Base-by-base conservation (phyloP, 495 filamentous ascomycete genomes). In the Penicillium simplicissimum region DNA sequence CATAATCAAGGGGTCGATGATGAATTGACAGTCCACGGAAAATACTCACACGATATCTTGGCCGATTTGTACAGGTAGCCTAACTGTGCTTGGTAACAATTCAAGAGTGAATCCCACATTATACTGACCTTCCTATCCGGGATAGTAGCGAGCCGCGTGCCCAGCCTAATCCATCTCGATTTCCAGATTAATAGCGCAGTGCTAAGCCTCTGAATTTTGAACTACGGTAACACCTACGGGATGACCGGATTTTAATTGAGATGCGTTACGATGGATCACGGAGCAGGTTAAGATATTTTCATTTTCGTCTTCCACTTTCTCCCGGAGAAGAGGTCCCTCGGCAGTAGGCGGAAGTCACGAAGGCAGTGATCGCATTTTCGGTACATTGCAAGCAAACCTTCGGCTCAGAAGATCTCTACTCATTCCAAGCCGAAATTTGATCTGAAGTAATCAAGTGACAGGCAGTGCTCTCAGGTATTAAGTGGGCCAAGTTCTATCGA, bases 71-170 rank as follows among this genome's bases (percentile, higher is more conserved):
- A 25, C 11, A 45, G 42, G 42, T 53, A 53, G 21, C 28, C 14
- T 34, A 10, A 2, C 49, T 33, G 31, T 33, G 8, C 21, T 31
- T 33, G 11, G 7, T 4, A 36, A 25, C 21, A 9, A 9, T 45
- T 45, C 9, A 23, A 6, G 28, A 10, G 25, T 31, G 28, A 38
- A 42, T 28, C 23, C 21, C 31, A 8, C 37, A 13, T 31, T 19
- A 1, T 52, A 40, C 9, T 43, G 36, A 59, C 57, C 57, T 59
- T 59, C 57, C 57, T 59, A 52, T 52, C 37, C 21, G 19, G 57
- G 57, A 52, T 31, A n/a, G 36, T 15, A 28, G 19, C 17, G 8
- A 23, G 15, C 21, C 38, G 36, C 21, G 33, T 23, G 17, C 36
- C 53, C 38, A 49, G 25, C 53, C 23, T 55, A 9, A 37, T 15